These are phyloP conservation scores for Cladosporium sp. DNA, from an alignment of 2,329 filamentous ascomycete species.

Conservation along the genomic window DNA sequence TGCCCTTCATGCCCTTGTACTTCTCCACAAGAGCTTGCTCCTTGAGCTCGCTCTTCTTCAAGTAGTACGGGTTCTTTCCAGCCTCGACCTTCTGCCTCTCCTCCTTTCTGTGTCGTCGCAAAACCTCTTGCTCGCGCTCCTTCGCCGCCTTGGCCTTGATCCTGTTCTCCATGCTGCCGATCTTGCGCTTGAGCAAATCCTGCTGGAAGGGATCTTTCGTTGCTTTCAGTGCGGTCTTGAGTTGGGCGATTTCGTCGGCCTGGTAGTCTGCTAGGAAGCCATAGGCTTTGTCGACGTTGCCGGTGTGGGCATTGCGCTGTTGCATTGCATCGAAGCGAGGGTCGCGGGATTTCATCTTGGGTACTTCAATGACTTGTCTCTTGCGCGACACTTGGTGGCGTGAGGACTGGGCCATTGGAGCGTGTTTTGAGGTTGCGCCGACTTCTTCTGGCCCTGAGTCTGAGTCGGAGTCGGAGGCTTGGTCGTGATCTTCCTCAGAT, in stretches of 20 bases:
- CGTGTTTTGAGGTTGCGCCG: constrained; percentile 68
- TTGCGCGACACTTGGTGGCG: constrained; percentile 79
- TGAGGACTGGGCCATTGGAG: constrained; percentile 75
- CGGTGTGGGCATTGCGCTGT: constrained; percentile 38
- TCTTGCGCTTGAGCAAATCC: constrained; percentile 65
- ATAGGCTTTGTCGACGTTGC: constrained; percentile 67
- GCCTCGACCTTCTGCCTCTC: constrained; percentile 82
- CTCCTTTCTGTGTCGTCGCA: constrained; percentile 70
- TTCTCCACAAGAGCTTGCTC: constrained; percentile 74
- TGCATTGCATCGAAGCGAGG: constrained; percentile 77
- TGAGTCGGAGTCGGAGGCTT: constrained; percentile 25
- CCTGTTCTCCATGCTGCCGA: constrained; percentile 74
- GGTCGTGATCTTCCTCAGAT: constrained; percentile 17
- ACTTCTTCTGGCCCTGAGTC: constrained; percentile 40
- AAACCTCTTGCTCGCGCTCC: constrained; percentile 64
- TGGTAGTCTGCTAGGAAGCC: constrained; percentile 84
- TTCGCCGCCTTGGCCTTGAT: constrained; percentile 66
- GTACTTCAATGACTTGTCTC: constrained; percentile 63
- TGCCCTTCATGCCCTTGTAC: constrained; percentile 78
- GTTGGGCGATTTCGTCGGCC: constrained; percentile 71
- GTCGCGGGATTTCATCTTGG: constrained; percentile 65
- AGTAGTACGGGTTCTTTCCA: constrained; percentile 88
- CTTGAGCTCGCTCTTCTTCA: constrained; percentile 89
- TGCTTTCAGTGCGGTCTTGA: constrained; percentile 64
- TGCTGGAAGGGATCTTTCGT: constrained; percentile 62